Base-by-base conservation (phyloP, 352 stramenopile genomes). In the Phytophthora pinifolia region DNA sequence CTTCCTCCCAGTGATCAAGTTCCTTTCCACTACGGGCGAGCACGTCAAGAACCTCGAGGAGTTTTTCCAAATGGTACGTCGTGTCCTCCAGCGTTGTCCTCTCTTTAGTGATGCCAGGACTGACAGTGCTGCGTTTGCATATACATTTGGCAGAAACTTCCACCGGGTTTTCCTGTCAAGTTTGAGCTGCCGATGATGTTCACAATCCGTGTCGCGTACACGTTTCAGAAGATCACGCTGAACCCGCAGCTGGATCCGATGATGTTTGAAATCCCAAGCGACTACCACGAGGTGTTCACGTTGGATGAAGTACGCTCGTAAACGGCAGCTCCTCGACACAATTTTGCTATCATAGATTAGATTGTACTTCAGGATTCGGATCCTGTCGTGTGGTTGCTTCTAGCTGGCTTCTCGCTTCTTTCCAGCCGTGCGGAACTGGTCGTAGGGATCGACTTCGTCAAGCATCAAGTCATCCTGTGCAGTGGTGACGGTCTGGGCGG, bases 101-200 rank as follows among this genome's bases (percentile, higher is more conserved):
- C n/a, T 42, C n/a, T 52, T 18, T 35, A 32, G 10, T 55, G 29
- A 25, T 6, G 2, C 42, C 17, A 30, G 31, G 22, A 18, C 39
- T 63, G 12, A 65, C 13, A 39, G 12, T 48, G 12, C 46, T 46
- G 12, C 50, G 30, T 33, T 44, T 37, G 13, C 10, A 32, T 42
- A 17, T 51, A 20, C 37, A 13, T 32, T 12, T 46, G 20, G 44
- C 29, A 92, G 82, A 91, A 79, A 81, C 68, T 93, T n/a, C 83
- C 83, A 4, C 73, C 80, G 13, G 83, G 83, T 0, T 93, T 91
- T 52, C 83, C 83, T 13, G 78, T 90, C 31, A 83, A 84, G 46
- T 93, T 93, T 55, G 80, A 93, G 38, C 47, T 93, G 36, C 83
- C 83, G 7, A 90, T 91, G 76, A 82, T 89, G 67, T 87, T 91